Evolutionary conservation across 2,329 filamentous ascomycete species (phyloP), one percentile per base, ranked within the genome.

Genomic region (Stenocarpella maydis): DNA sequence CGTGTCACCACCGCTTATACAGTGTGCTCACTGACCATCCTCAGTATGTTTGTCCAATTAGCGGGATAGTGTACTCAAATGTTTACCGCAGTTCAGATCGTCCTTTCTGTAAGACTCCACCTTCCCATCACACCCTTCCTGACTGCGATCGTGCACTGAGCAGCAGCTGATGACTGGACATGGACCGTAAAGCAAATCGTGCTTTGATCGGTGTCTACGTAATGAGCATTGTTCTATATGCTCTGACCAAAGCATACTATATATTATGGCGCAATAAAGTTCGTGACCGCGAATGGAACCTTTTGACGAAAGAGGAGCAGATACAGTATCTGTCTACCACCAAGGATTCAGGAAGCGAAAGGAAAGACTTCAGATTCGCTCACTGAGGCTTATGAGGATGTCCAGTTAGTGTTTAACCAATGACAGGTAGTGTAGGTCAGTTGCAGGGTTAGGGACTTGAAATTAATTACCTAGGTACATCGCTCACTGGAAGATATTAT

Each of bases 171-270:
- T 9, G 12, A 4, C 15, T 34, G 6, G 19, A 19, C 3, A 45
- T 5, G 47, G 55, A 61, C 19, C 55, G 55, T 2, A 61, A 47
- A 12, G 55, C 55, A 4, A 75, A 75, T 54, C 71, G 55, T 43
- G 65, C 65, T 4, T 64, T 76, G 50, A 49, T 75, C 2, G 67
- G 1, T 80, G 82, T 72, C 80, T 80, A 81, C 2, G 78, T 79
- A 1, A 82, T 81, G 69, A 87, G 87, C 65, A 81, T 88, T 28
- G 73, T 80, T 1, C 68, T 87, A 4, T 87, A 87, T 54, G 70
- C 84, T 1, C 78, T 79, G 0, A 80, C 83, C 21, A 88, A 88
- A 75, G 50, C 80, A 1, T 89, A 86, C 73, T 90, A 90, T 72
- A 75, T 85, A 1, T 76, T 85, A 1, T 76, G 73, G 65, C 78